Evolutionary conservation across 1,284 basidiomycete genomes (phyloP), one percentile per base, ranked within the genome.

Genomic region (Jaminaea rosea): DNA sequence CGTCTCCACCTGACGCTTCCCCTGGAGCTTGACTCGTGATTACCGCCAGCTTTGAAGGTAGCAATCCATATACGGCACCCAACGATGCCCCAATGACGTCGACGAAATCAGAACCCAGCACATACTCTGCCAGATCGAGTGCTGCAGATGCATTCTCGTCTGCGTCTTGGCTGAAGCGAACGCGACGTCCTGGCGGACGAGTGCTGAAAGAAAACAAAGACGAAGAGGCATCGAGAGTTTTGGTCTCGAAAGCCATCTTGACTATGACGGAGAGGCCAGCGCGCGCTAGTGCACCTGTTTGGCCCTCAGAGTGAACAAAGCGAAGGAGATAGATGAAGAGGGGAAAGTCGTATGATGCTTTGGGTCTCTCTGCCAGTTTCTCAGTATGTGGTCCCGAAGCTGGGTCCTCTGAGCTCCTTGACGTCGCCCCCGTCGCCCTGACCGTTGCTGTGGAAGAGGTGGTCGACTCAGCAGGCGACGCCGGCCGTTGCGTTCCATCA

Each of bases 71-170:
- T 1, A 93, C 86, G 0, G 93, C 93, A 1, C 90, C 87, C 9
- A 98, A 75, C 13, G 92, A 90, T 4, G 93, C 94, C 4, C 86
- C 90, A 44, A 98, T 81, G 1, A 98, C 92, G 56, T 97, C 91
- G 15, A 90, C 88, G 74, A 96, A 94, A 76, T 96, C 92, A 7
- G 91, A 90, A 66, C 94, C 88, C 15, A 94, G 80, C 46, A 97
- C 88, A 71, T 91, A 96, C 86, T 88, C 41, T 91, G 78, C n/a
- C 85, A 88, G 49, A 88, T 78, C 10, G 84, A 84, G 6, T 10
- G 32, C 42, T 6, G 49, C 39, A 23, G 39, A 23, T 5, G 6
- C 24, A 21, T 23, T 23, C n/a, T n/a, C n/a, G n/a, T n/a, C n/a
- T n/a, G 19, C 4, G 4, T 42, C 39, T 23, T 23, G 19, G 11